phyloP scores from a whole-genome alignment of 208 protist species.

The Zelonia costaricensis region DNA sequence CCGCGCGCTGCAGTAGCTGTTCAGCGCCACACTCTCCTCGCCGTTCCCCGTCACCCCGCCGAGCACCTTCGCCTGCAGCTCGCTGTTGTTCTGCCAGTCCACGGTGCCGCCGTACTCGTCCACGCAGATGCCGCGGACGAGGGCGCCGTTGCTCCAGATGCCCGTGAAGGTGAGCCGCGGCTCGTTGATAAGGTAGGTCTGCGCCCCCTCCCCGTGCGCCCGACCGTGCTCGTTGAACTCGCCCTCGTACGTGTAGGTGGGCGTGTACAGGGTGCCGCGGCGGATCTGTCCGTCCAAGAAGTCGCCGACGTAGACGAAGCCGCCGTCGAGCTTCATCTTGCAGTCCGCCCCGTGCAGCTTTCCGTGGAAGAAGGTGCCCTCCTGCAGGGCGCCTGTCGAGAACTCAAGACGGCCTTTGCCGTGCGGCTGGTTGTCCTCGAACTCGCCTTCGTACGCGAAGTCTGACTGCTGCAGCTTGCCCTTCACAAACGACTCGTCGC shows the following conservation, averaged over 20 bases:
- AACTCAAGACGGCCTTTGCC: conserved; percentile 81
- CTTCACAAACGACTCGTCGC: conserved; percentile 79
- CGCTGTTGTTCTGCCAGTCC: conserved; percentile 89
- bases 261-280: conserved; percentile 84
- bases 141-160: conserved; percentile 81
- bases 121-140: conserved; percentile 77
- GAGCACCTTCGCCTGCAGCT: conserved; percentile 72
- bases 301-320: conserved; percentile 89
- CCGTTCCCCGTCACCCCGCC: conserved; percentile 34
- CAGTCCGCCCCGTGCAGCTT: conserved; percentile 84
- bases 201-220: conserved; percentile 83
- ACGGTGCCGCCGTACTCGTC: conserved; percentile 89
- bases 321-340: conserved; percentile 91
- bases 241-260: conserved; percentile 91
- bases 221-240: conserved; percentile 89
- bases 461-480: conserved; percentile 80
- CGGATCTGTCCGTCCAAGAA: conserved; percentile 84
- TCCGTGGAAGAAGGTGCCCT: conserved; percentile 87
- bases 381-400: conserved; percentile 74
- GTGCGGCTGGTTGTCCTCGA: conserved; percentile 81
- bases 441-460: conserved; percentile 88
- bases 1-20: conserved; percentile 80
- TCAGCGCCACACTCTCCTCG: conserved; percentile 64
- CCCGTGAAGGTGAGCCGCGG: conserved; percentile 86
- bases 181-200: conserved; percentile 88